Evolutionary conservation across 2,329 filamentous ascomycete genomes (phyloP).

Genomic region (Aspergillus quadricinctus): DNA sequence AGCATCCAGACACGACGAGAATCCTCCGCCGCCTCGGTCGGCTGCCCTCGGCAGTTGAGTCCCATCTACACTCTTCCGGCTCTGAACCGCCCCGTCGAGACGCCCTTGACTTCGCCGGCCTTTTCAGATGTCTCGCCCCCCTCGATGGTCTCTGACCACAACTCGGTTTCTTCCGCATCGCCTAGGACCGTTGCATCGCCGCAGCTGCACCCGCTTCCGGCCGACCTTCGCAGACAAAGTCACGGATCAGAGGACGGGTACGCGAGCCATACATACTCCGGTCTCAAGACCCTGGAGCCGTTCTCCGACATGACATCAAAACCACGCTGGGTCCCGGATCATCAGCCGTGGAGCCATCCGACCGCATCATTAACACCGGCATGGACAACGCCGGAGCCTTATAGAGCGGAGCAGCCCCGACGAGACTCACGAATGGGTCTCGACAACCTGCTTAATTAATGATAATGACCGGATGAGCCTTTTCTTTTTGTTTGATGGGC

Average conservation of each 20-base stretch:
- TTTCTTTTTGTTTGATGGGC: conserved; percentile 13
- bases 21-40: conserved; percentile 18
- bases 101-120: conserved; percentile 60
- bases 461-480: conserved; percentile 21
- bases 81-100: conserved; percentile 44
- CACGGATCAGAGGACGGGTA: conserved; percentile 22
- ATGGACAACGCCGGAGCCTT: conserved; percentile 15
- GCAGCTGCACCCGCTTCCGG: conserved; percentile 36
- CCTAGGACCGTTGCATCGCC: conserved; percentile 45
- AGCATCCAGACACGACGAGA: conserved; percentile 20
- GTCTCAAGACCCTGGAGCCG: conserved; percentile 17
- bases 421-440: conserved; percentile 40
- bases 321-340: conserved; percentile 25
- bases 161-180: conserved; percentile 60
- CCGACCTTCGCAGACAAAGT: conserved; percentile 33
- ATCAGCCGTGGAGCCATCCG: conserved; percentile 27
- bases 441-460: conserved; percentile 34
- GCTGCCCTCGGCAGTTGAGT: conserved; percentile 28
- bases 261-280: conserved; percentile 17
- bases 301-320: conserved; percentile 24
- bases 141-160: conserved; percentile 66
- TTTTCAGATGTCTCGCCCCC: conserved; percentile 64
- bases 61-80: conserved; percentile 37
- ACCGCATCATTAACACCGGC: conserved; percentile 22
- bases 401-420: conserved; percentile 16